Evolutionary conservation across 495 filamentous ascomycete species (phyloP), one percentile per base, ranked within the genome.

Genomic region (Mytilinidion resinicola): DNA sequence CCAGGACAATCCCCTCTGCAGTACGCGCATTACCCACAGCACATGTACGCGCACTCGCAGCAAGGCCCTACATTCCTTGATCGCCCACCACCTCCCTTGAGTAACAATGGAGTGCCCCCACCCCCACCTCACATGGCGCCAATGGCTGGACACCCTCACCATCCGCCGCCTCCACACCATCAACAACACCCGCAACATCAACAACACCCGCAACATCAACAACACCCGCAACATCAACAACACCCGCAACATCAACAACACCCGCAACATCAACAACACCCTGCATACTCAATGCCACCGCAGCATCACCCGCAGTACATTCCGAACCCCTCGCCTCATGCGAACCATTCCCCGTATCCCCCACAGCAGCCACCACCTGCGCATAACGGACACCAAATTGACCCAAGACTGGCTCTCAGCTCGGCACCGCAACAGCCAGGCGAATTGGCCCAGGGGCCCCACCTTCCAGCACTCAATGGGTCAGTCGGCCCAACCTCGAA

Each of bases 31-130:
- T 67, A 70, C 43, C 62, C 56, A 35, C 58, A 53, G 20, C 60
- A 54, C 15, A 56, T 48, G 0, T 47, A 63, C 50, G 59, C 55
- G 35, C 49, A 46, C 17, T 56, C 61, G 10, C 60, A 53, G 20
- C 61, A 61, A 30, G 44, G 39, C 14, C 59, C 55, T 43, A 67
- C 66, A 9, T 58, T 63, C 19, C 64, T 67, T 25, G 68, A 73
- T 38, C 47, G 69, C 15, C 58, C 63, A 12, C 72, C 69, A 10
- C 64, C 68, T 49, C 67, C 63, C 3, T 25, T 72, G 37, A 51
- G 48, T 51, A 59, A 62, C 46, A 63, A 58, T 41, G 63, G 49
- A 41, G 37, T 69, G 12, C 70, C 67, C 36, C 69, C 67, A 0
- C 67, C 64, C 8, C 71, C 66, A 43, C 61, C 59, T 30, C 59